Base-by-base conservation (phyloP, 352 stramenopile species). In the Globisporangium canariense region DNA sequence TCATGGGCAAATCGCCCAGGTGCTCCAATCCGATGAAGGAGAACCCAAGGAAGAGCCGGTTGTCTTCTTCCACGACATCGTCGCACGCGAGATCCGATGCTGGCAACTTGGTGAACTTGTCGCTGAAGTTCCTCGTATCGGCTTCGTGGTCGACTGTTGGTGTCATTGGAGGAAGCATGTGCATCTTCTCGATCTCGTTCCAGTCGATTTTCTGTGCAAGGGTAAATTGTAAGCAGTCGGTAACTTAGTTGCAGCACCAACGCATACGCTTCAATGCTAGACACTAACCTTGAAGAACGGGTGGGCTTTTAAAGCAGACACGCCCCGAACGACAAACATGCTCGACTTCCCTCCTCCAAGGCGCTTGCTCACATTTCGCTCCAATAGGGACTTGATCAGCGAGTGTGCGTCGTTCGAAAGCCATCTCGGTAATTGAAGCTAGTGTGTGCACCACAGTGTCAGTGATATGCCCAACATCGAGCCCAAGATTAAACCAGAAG, bases 271-370 rank as follows among this genome's bases (percentile, higher is more conserved):
- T 25, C 16, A 10, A 18, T n/a, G 30, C 7, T 43, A 46, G 43
- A 3, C n/a, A 18, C 60, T 9, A 63, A 91, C 84, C 73, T 89
- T 92, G 74, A 99, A 99, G 73, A 99, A 99, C 0, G 89, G 67
- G 38, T 98, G 90, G 50, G 85, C 74, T 73, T 99, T 99, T 40
- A 99, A 66, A 25, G 88, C 96, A 30, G 97, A 86, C 6, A 99
- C 91, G 34, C 97, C 97, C 53, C 97, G 96, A 4, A 99, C 88
- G 43, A 98, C 84, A 71, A 99, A 99, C 95, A 99, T 99, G 16
- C 93, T 99, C 18, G 90, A 96, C 71, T 97, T 98, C 8, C 94
- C 81, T 0, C 86, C 84, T 36, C 96, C 97, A 36, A 99, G 81
- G 38, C 97, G 78, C 71, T 98, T 97, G 64, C 87, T 90, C 6